phyloP scores from a whole-genome alignment of 306 rosid species.

The Luffa acutangula region DNA sequence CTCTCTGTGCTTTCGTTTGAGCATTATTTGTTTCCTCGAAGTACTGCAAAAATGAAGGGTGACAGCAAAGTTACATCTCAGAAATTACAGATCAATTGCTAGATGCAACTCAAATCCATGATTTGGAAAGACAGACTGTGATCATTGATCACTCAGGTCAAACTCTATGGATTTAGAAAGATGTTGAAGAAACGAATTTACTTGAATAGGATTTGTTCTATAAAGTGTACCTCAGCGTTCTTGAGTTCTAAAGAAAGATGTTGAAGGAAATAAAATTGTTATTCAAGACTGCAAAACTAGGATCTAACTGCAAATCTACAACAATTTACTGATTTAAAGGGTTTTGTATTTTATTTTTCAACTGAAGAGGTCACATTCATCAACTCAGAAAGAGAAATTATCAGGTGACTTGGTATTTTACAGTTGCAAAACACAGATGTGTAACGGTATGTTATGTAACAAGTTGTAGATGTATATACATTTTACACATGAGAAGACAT shows the following conservation, averaged over 20 bases:
- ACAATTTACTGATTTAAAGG: neutral
- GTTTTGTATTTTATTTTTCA: neutral
- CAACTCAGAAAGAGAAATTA: neutral
- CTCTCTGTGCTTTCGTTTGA: constrained; percentile 51
- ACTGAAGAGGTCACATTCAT: neutral
- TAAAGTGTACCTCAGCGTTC: neutral
- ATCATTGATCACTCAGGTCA: neutral
- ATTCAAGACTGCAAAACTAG: neutral
- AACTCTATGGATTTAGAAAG: neutral
- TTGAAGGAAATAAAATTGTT: neutral
- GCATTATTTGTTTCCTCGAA: constrained; percentile 43
- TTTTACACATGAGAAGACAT: neutral
- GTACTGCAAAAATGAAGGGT: constrained; percentile 24
- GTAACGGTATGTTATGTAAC: neutral
- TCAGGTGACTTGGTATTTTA: neutral
- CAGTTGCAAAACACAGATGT: neutral
- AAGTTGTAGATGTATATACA: neutral
- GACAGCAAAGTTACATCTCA: neutral
- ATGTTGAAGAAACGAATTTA: neutral
- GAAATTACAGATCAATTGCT: neutral
- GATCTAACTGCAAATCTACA: neutral
- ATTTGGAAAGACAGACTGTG: neutral
- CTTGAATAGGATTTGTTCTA: neutral
- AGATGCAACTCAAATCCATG: neutral
- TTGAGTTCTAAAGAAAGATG: neutral